Evolutionary conservation across 1,284 basidiomycete genomes (phyloP), one percentile per base, ranked within the genome.

Genomic region (Cryptococcus wingfieldii): DNA sequence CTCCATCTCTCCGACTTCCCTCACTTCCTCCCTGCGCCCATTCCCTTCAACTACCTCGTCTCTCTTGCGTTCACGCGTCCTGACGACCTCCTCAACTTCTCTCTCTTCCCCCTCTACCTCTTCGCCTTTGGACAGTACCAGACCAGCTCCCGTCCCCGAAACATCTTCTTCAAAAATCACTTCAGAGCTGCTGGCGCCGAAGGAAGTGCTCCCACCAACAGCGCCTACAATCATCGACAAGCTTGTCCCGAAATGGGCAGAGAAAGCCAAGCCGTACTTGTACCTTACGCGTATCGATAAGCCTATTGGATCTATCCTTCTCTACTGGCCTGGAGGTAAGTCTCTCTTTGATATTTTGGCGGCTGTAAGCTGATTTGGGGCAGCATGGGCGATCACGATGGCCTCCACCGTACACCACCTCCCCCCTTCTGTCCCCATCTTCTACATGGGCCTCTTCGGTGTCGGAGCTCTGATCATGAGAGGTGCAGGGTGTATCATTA

Each of bases 401-500:
- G 91, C 91, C 0, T 86, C 89, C 2, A 91, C 91, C 61, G 85
- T 87, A 12, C 77, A 84, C 7, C 80, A 86, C 31, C 76, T 82
- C 3, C 87, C 90, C 0, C 79, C 83, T 43, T 81, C 83, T 5
- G 82, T 81, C 0, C 87, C 90, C 9, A 68, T 90, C 55, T 86
- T 83, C 25, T 94, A 92, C 68, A 79, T 90, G 39, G 79, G 83
- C 27, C 80, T 98, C 0, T 98, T 98, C 69, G 94, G 89, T 1
- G 76, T 88, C 4, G 96, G 96, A 0, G 92, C 96, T 0, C 69
- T 97, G 44, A 83, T 98, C 54, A 98, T 98, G 96, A 86, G 96
- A 18, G 93, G 96, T 7, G 96, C 96, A 6, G 96, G 96, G 5
- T 99, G 96, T 74, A 98, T 92, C 0, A 96, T 98, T 69, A 98